phyloP scores from a whole-genome alignment of 2,329 filamentous ascomycete genomes.

The Cryphonectria naterciae region DNA sequence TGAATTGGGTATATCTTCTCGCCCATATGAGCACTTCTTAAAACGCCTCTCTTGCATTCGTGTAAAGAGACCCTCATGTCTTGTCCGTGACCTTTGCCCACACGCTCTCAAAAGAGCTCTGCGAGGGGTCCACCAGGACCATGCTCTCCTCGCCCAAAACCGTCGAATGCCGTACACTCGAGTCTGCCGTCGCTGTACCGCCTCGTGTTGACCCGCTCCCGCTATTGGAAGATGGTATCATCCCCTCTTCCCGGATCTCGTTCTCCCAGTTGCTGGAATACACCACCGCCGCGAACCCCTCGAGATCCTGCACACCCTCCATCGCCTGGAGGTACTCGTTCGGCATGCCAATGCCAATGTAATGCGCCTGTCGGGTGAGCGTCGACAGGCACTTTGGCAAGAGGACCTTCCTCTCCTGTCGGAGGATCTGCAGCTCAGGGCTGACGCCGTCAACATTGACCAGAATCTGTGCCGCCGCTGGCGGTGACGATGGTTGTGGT shows the following conservation, averaged over 20 bases:
- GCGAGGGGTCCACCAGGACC: slow-evolving; percentile 53
- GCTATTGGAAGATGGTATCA: slow-evolving; percentile 37
- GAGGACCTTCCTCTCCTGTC: slow-evolving; percentile 63
- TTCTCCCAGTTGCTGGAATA: slow-evolving; percentile 83
- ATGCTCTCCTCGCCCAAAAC: slow-evolving; percentile 52
- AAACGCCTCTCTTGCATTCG: slow-evolving; percentile 6
- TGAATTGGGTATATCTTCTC: slow-evolving; percentile 21
- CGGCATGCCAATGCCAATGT: slow-evolving; percentile 78
- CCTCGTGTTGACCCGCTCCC: not conserved
- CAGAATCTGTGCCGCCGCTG: slow-evolving; percentile 29
- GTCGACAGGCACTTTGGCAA: slow-evolving; percentile 89
- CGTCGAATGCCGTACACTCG: slow-evolving; percentile 33
- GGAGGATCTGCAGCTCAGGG: slow-evolving; percentile 56
- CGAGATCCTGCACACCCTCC: slow-evolving; percentile 75
- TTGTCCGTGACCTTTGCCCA: slow-evolving; percentile 68
- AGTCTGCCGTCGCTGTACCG: slow-evolving; percentile 7
- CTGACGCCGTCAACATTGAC: slow-evolving; percentile 41
- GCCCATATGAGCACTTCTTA: not conserved
- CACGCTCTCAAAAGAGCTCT: slow-evolving; percentile 65
- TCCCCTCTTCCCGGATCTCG: slow-evolving; percentile 59
- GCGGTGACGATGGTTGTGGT: slow-evolving; percentile 30
- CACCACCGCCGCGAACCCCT: slow-evolving; percentile 84
- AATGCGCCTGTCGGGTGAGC: slow-evolving; percentile 87
- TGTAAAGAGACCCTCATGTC: slow-evolving; percentile 23
- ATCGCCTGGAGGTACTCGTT: slow-evolving; percentile 75